A percentile compares a stretch with the other conserved stretches of the same genome.
Conservation (phyloP, 768 basidiomycete species). For the Leccinum subtestaceum region DNA sequence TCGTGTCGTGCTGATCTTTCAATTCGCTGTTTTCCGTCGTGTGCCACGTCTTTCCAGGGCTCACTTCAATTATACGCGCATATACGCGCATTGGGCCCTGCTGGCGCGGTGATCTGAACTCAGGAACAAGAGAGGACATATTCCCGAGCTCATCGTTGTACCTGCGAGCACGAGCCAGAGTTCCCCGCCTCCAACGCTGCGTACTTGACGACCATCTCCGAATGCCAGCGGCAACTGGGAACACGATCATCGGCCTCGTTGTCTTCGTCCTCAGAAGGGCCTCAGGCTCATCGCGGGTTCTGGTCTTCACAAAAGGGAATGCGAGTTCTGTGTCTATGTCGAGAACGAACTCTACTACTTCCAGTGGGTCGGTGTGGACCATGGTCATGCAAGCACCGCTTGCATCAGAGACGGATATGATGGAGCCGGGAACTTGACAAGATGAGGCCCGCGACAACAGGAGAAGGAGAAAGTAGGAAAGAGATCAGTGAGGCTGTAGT, state of each 20-base stretch:
- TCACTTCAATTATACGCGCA: not conserved
- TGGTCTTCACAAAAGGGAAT: not conserved
- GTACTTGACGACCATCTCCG: constrained; percentile 37
- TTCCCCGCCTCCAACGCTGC: constrained; percentile 41
- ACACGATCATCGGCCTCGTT: not conserved
- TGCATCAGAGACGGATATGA: constrained; percentile 1
- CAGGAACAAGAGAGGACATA: constrained; percentile 61
- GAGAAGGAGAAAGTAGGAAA: no score
- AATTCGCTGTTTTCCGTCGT: not conserved
- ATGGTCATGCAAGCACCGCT: constrained; percentile 21
- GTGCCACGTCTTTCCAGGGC: not conserved
- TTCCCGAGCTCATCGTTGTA: constrained; percentile 60
- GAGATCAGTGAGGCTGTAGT: no score
- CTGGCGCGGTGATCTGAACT: not conserved
- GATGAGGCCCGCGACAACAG: not conserved
- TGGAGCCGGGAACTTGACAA: not conserved
- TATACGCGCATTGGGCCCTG: no score
- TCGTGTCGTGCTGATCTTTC: no score
- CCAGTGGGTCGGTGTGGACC: constrained; percentile 2
- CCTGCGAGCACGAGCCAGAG: constrained; percentile 36
- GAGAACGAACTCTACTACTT: not conserved
- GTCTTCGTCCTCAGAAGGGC: not conserved
- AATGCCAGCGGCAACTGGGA: not conserved
- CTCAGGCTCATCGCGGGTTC: no score
- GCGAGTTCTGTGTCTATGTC: not conserved